Base-by-base conservation (phyloP, 2,329 filamentous ascomycete genomes). In the Kalaharituber pfeilii region DNA sequence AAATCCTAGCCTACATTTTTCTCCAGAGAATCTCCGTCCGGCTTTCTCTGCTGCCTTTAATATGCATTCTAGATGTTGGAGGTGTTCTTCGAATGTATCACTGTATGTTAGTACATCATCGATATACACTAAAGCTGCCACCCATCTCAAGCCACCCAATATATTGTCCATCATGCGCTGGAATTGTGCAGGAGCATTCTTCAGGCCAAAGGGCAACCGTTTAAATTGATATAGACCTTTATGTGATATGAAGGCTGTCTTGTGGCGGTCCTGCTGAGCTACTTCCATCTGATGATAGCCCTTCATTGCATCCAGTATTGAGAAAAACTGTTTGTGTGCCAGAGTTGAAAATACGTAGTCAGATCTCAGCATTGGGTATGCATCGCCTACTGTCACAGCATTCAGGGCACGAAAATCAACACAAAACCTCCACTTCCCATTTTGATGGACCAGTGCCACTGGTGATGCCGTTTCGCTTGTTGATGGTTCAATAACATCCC, bases 121-220 rank as follows among this genome's bases (percentile, higher is more conserved):
- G 15, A 56, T 56, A 39, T 56, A 56, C 11, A 52, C 50, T 9
- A 56, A 15, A 1, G 54, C 54, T n/a, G 50, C 50, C n/a, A 36
- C 24, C 50, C 50, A 56, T 5, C 50, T 36, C 11, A 56, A 24
- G 2, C 33, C 28, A 1, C 50, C 36, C 8, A 53, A 22, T 1
- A 56, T 15, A 5, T 50, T 25, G 18, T 52, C 53, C 49, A 52
- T 50, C 22, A 54, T 33, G 3, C 52, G 24, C 20, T 54, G 52
- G 22, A 54, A 54, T 13, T 24, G n/a, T 1, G 52, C 44, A 8
- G 52, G 52, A 3, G 52, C 45, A 45, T 50, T 54, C 26, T 33
- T 33, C 3, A 54, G 27, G 8, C 52, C 45, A 13, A 53, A 53
- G 1, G 42, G 39, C 2, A 53, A 27, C 2, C 42, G 8, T 8